phyloP scores from a whole-genome alignment of 208 protist genomes.

The Leishmania gerbilli region DNA sequence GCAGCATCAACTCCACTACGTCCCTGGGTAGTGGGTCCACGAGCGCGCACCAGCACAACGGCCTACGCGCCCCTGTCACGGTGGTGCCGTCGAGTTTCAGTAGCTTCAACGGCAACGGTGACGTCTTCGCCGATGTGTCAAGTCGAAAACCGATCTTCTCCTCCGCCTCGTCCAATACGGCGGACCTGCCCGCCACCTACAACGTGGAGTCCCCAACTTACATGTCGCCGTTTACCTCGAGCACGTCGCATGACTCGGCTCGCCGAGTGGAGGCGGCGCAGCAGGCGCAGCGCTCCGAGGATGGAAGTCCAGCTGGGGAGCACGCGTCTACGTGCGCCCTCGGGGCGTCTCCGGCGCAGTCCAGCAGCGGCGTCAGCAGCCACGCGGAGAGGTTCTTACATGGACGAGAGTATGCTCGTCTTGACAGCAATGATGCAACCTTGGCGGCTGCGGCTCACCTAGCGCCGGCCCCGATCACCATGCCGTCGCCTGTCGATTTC shows the following conservation, averaged over 20 bases:
- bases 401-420: neutral
- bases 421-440: conserved; percentile 3
- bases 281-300: neutral
- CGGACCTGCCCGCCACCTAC: conserved; percentile 20
- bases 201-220: conserved; percentile 12
- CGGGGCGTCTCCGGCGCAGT: neutral
- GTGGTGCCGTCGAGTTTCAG: conserved; percentile 1
- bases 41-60: neutral
- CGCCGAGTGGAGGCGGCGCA: neutral
- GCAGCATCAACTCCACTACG: conserved; percentile 1
- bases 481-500: conserved; percentile 14
- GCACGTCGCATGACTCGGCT: neutral
- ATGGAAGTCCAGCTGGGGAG: neutral
- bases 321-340: neutral
- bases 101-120: neutral
- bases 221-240: neutral
- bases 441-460: neutral
- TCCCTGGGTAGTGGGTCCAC: neutral
- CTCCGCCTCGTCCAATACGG: neutral
- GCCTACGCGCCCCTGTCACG: neutral
- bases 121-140: neutral
- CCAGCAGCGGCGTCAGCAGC: neutral
- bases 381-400: neutral
- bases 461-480: neutral
- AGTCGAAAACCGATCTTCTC: neutral